Evolutionary conservation across 1,284 basidiomycete genomes (phyloP), one percentile per base, ranked within the genome.

Genomic region (Marasmius tenuissimus): DNA sequence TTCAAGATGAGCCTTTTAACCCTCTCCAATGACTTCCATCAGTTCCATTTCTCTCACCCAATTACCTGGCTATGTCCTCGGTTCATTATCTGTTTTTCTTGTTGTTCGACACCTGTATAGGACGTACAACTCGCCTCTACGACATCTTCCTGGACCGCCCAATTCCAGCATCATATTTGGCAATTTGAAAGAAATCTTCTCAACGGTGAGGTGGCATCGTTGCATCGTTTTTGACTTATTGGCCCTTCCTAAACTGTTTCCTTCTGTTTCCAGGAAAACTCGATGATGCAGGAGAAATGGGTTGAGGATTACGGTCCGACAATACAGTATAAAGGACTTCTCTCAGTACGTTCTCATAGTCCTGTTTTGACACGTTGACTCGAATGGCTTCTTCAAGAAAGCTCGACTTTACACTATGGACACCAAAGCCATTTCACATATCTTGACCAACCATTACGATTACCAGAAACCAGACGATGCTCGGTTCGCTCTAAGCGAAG

Each of bases 381-480:
- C n/a, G 38, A 11, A 37, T 38, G 0, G 22, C 20, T 52, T 7
- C 2, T 16, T 57, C 40, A 34, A 64, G 63, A 20, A 11, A 34
- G 22, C 49, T 7, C 54, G 61, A 14, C 55, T 65, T 14, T 57
- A 53, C 22, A 60, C 63, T 8, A 62, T 22, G 16, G 63, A 65
- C 35, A 51, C 54, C 37, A 65, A 62, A 50, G 58, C 58, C 12
- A 22, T 65, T 11, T 59, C 62, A 20, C 58, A 65, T 49, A 58
- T 65, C 20, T 35, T 65, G 49, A 62, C 37, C 38, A 59, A 64
- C 18, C 51, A 59, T 27, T 39, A 60, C 11, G 45, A 40, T 18
- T 65, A 62, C 42, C 40, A 55, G 34, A 65, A 65, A 58, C 63
- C 61, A 5, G 58, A 50, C n/a, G 42, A 39, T 12, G 54, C 56